phyloP scores from a whole-genome alignment of 768 basidiomycete genomes.

The Lentinula boryana region DNA sequence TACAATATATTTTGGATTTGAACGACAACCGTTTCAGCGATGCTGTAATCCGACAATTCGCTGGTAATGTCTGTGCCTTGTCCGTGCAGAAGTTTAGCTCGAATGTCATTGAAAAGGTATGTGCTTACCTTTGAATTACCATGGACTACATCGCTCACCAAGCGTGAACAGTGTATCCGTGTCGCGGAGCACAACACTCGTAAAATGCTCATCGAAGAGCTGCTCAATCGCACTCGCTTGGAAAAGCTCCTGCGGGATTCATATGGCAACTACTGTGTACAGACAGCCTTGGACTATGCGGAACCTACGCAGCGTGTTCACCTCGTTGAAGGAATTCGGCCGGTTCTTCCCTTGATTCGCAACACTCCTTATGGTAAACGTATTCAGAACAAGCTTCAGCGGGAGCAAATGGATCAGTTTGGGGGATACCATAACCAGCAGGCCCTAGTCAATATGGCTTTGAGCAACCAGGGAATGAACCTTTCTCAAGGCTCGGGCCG shows the following conservation, averaged over 20 bases:
- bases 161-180: constrained; percentile 56
- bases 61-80: constrained; percentile 94
- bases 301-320: constrained; percentile 89
- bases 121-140: constrained; percentile 6
- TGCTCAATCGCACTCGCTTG: constrained; percentile 88
- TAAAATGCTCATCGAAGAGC: constrained; percentile 91
- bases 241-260: constrained; percentile 96
- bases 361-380: constrained; percentile 99
- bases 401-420: constrained; percentile 78
- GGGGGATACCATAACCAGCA: constrained; percentile 58
- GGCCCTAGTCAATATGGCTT: constrained; percentile 50
- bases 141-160: not conserved
- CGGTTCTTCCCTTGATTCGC: constrained; percentile 96
- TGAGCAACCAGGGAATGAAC: constrained; percentile 52
- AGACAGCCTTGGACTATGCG: constrained; percentile 98
- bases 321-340: constrained; percentile 95
- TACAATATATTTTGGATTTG: constrained; percentile 97
- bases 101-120: constrained; percentile 95
- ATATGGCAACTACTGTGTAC: constrained; percentile 92
- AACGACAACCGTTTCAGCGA: constrained; percentile 99
- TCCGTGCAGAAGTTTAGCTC: constrained; percentile 99
- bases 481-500: constrained; percentile 37
- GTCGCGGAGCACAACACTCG: constrained; percentile 95
- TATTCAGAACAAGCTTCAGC: constrained; percentile 97
- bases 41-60: constrained; percentile 94